Evolutionary conservation across 441 rosid species (phyloP), one percentile per base, ranked within the genome.

Genomic region (Heliophila coronopifolia): DNA sequence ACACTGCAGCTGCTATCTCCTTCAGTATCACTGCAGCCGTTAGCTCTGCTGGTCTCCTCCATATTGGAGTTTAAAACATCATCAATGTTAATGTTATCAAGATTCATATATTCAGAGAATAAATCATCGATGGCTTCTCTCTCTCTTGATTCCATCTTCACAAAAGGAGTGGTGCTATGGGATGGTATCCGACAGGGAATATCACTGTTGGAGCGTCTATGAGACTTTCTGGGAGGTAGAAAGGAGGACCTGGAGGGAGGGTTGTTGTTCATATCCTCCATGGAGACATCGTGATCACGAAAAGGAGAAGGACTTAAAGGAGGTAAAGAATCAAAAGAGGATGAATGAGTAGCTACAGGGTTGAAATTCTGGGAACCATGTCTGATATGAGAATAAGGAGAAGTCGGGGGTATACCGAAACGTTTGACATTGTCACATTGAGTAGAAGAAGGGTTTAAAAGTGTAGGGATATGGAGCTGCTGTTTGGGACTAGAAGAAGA

Each of bases 11-110:
- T 74, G 67, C 79, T 87, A 41, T 92, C 96, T 2, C 87, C 96
- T 69, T 85, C 96, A 7, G 90, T 91, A 53, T 87, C 98, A 59
- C 95, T 91, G 30, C 89, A 92, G 33, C 78, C 93, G 26, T 95
- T 91, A 0, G 91, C 96, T 56, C 87, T 70, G 42, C 89, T 74
- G n/a, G n/a, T n/a, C n/a, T n/a, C n/a, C n/a, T n/a, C n/a, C n/a
- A n/a, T n/a, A n/a, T n/a, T n/a, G n/a, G n/a, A 81, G 73, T 87
- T 87, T 73, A 87, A 60, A 0, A 70, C 81, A 66, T 87, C 96
- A 11, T n/a, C n/a, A n/a, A n/a, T n/a, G n/a, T n/a, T n/a, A n/a
- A 87, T 87, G 20, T 68, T 75, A 1, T 91, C 98, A 69, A 87
- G 74, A 74, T 92, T 87, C 94, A 92, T 87, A 49, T 83, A 85